These are phyloP conservation scores for Solanum paucissectum DNA, from an alignment of 257 asterid species.

Conservation along the genomic window DNA sequence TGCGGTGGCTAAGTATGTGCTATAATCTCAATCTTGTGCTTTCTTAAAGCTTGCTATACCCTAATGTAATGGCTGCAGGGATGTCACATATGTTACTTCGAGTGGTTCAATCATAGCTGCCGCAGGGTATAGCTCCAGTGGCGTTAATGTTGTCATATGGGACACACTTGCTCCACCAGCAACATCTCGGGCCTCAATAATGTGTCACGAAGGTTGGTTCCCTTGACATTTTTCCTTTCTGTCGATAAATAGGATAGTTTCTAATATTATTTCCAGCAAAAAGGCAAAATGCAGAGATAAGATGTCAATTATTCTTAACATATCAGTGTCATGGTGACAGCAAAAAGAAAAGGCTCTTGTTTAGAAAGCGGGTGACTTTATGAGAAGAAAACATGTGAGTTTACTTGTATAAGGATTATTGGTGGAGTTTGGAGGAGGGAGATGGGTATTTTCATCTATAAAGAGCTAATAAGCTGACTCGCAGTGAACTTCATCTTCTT, in stretches of 20 bases:
- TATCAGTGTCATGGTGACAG: neutral
- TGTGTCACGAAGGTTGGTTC: constrained; percentile 95
- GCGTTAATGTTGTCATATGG: constrained; percentile 90
- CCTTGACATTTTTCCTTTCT: neutral
- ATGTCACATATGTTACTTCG: constrained; percentile 79
- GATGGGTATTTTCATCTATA: neutral
- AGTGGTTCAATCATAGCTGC: constrained; percentile 97
- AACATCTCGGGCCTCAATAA: constrained; percentile 88
- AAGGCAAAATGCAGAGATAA: neutral
- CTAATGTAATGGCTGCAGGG: constrained; percentile 36
- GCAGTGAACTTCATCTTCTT: neutral
- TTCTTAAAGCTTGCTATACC: neutral
- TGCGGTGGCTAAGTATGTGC: neutral
- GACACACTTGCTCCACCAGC: constrained; percentile 97
- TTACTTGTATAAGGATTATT: neutral
- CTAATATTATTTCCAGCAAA: neutral
- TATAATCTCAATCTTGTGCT: neutral
- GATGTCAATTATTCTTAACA: neutral
- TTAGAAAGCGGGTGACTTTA: neutral
- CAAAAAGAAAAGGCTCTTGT: neutral
- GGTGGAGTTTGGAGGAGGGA: neutral
- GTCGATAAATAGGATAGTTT: neutral
- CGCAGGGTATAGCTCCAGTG: constrained; percentile 87
- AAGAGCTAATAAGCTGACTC: neutral
- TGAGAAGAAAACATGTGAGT: neutral